phyloP scores from a whole-genome alignment of 2,329 filamentous ascomycete species.

The Myriosclerotinia duriaeana region DNA sequence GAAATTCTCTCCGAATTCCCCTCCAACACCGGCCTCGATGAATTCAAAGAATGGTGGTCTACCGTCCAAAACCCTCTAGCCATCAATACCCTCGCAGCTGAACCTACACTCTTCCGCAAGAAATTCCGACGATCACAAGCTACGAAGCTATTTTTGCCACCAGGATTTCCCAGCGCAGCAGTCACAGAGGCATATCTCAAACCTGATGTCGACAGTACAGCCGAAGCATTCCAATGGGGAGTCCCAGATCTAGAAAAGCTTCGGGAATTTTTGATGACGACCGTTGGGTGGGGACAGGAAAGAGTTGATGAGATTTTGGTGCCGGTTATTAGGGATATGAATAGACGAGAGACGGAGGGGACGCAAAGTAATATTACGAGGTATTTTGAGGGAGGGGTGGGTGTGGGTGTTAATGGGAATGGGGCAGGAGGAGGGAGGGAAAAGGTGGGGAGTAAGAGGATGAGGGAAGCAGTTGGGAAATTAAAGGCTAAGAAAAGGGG shows the following conservation, averaged over 20 bases:
- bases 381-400: slow-evolving; percentile 77
- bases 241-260: slow-evolving; percentile 88
- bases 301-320: slow-evolving; percentile 93
- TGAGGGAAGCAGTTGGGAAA: slow-evolving; percentile 71
- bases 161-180: slow-evolving; percentile 72
- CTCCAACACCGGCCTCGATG: slow-evolving; percentile 54
- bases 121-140: slow-evolving; percentile 81
- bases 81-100: slow-evolving; percentile 50
- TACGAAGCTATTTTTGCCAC: slow-evolving; percentile 82
- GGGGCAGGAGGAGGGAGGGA: slow-evolving; percentile 55
- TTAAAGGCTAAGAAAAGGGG: slow-evolving; percentile 54
- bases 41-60: slow-evolving; percentile 86
- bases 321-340: slow-evolving; percentile 95
- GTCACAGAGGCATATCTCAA: slow-evolving; percentile 82
- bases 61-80: slow-evolving; percentile 69
- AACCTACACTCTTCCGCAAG: slow-evolving; percentile 68
- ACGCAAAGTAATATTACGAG: slow-evolving; percentile 96
- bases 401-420: slow-evolving; percentile 61
- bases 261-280: slow-evolving; percentile 80
- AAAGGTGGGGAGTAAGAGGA: slow-evolving; percentile 62
- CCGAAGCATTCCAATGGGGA: slow-evolving; percentile 88
- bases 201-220: slow-evolving; percentile 79
- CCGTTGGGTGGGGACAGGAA: slow-evolving; percentile 90
- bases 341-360: slow-evolving; percentile 79
- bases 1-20: slow-evolving; percentile 93